These are phyloP conservation scores for Kwoniella shivajii DNA, from an alignment of 1,284 basidiomycete genomes.

Conservation along the genomic window DNA sequence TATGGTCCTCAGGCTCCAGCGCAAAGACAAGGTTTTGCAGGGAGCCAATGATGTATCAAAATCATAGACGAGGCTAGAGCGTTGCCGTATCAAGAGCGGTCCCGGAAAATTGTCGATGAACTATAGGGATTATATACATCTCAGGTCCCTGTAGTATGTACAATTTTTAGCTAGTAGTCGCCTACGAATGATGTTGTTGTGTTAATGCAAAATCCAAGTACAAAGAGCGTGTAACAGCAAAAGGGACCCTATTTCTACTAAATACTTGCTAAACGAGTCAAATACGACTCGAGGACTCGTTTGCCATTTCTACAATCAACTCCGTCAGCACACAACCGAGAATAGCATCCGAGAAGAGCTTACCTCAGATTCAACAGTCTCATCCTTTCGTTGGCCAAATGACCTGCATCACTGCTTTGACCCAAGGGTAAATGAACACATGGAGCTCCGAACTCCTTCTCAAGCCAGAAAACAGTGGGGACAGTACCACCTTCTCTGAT, in stretches of 20 bases:
- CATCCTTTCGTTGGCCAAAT: constrained; percentile 56
- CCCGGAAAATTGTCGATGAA: too few relatives aligned
- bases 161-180: too few relatives aligned
- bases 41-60: too few relatives aligned
- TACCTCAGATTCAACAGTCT: constrained; percentile 54
- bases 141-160: too few relatives aligned
- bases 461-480: constrained; percentile 87
- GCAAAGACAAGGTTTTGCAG: too few relatives aligned
- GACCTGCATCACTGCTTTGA: constrained; percentile 51
- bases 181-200: too few relatives aligned
- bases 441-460: constrained; percentile 73
- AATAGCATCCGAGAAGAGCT: constrained; percentile 5
- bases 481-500: constrained; percentile 91
- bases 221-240: neutral
- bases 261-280: constrained; percentile 35
- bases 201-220: too few relatives aligned
- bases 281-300: constrained; percentile 50
- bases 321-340: neutral
- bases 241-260: constrained; percentile 1
- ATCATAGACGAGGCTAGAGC: too few relatives aligned
- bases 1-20: too few relatives aligned
- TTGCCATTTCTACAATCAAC: constrained; percentile 44
- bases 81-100: too few relatives aligned
- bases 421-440: constrained; percentile 54
- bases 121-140: too few relatives aligned